Evolutionary conservation across 2,329 filamentous ascomycete genomes (phyloP), one percentile per base, ranked within the genome.

Genomic region (Cucurbitaria berberidis): DNA sequence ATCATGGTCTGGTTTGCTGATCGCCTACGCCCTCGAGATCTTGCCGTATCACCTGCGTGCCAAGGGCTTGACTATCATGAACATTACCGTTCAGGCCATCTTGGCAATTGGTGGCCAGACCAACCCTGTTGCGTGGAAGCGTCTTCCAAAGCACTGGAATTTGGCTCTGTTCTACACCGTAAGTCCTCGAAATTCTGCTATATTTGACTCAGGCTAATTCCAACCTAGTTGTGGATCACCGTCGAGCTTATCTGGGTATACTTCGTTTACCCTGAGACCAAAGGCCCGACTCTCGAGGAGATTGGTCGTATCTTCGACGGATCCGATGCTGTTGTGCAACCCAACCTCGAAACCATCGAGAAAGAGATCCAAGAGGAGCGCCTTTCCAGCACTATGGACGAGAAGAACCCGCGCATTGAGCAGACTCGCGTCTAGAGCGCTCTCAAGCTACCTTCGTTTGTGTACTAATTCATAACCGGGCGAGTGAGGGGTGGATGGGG

Each of bases 271-370:
- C 59, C 59, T 18, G 63, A 91, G 77, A 90, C 87, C 13, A 86
- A 84, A 66, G 87, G 87, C 2, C 85, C 86, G 0, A 89, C 86
- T 1, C 83, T 90, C 0, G 87, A 89, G 69, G 86, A 89, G 69
- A 82, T 89, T 59, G 83, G 86, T 46, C 82, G 83, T 61, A 88
- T 89, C 68, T 89, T 90, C 63, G 87, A 90, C 59, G 87, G 86
- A 18, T 81, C 84, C 13, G 76, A 81, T 24, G 83, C 83, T 16
- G 70, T 73, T 51, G 67, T 67, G 6, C 59, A 67, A 13, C 51
- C 68, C 24, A 54, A 64, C 41, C 53, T 70, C 47, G 56, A 63
- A 27, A 57, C 60, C 13, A 55, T 69, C 19, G 66, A 67, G 44
- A 56, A 57, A 42, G 64, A 64, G 15, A 49, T 56, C 30, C 44